Evolutionary conservation across 2,329 filamentous ascomycete species (phyloP).

Genomic region (Neurospora sp.): DNA sequence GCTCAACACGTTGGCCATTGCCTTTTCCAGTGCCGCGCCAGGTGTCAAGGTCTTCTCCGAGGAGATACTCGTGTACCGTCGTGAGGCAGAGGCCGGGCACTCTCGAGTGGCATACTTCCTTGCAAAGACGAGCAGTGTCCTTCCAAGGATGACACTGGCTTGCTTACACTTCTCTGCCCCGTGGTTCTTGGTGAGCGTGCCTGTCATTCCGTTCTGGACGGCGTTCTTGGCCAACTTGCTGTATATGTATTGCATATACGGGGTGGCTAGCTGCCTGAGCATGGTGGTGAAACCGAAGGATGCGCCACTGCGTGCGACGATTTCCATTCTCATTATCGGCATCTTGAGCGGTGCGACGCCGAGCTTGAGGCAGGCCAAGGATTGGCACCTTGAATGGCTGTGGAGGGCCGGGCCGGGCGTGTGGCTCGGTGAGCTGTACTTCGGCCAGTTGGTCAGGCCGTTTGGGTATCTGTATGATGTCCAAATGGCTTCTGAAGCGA

Average conservation of each 20-base stretch:
- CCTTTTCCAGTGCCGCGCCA: conserved; percentile 43
- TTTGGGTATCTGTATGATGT: conserved; percentile 41
- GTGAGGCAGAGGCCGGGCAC: conserved; percentile 48
- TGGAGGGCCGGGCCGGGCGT: conserved; percentile 44
- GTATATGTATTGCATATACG: conserved; percentile 52
- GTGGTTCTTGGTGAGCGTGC: conserved; percentile 37
- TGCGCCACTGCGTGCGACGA: conserved; percentile 45
- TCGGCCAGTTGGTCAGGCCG: conserved; percentile 39
- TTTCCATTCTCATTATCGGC: conserved; percentile 42
- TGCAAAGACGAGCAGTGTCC: conserved; percentile 42
- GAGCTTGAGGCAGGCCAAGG: conserved; percentile 34
- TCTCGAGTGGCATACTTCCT: conserved; percentile 46
- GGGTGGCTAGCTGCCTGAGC: conserved; percentile 40
- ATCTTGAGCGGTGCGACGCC: conserved; percentile 46
- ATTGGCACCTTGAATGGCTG: conserved; percentile 45
- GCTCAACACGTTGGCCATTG: conserved; percentile 43
- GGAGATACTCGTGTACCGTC: conserved; percentile 42
- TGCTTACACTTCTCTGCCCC: conserved; percentile 46
- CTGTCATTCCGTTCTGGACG: conserved; percentile 37
- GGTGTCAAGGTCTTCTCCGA: conserved; percentile 49
- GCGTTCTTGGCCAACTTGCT: conserved; percentile 41
- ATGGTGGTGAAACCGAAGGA: conserved; percentile 47
- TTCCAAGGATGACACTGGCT: conserved; percentile 40
- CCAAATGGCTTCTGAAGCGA: conserved; percentile 30
- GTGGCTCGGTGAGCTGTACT: conserved; percentile 48